Conservation (phyloP, 1,284 basidiomycete species). For the Xanthoconium separans region DNA sequence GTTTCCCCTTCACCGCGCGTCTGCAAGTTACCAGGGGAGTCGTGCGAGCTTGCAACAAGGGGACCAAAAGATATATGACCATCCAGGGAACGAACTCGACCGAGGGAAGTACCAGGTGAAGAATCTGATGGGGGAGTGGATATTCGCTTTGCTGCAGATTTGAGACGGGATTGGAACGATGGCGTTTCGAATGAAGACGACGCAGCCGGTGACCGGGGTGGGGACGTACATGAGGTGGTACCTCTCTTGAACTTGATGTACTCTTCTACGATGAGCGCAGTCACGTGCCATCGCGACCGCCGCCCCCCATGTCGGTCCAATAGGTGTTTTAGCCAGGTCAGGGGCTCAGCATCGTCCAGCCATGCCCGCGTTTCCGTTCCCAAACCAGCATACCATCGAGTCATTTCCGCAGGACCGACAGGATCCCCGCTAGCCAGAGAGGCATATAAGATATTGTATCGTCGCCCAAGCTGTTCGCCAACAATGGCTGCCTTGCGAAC, state of each 20-base stretch:
- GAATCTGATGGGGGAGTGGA: conserved; percentile 35
- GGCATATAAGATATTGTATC: conserved; percentile 55
- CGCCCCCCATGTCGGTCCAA: conserved; percentile 43
- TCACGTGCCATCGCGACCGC: conserved; percentile 58
- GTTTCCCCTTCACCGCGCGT: conserved; percentile 45
- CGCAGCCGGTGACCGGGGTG: conserved; percentile 32
- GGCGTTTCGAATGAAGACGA: conserved; percentile 37
- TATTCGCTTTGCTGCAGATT: conserved; percentile 17
- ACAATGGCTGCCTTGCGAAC: conserved; percentile 64
- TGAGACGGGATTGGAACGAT: conserved; percentile 25
- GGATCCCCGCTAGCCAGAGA: conserved; percentile 35
- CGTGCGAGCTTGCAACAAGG: conserved; percentile 36
- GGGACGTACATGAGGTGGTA: conserved; percentile 40
- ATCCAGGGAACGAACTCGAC: conserved; percentile 44
- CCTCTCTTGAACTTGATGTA: conserved; percentile 48
- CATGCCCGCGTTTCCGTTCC: conserved; percentile 44
- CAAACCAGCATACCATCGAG: conserved; percentile 58
- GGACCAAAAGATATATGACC: conserved; percentile 51
- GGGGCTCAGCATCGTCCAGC: conserved; percentile 61
- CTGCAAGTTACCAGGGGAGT: conserved; percentile 45
- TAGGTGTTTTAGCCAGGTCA: conserved; percentile 69
- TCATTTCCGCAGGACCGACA: conserved; percentile 49
- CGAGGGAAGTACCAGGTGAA: conserved; percentile 42
- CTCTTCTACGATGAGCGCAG: conserved; percentile 67
- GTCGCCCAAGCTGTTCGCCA: conserved; percentile 60